These are phyloP conservation scores for Golubevia sp. DNA, from an alignment of 1,284 basidiomycete genomes.

Conservation along the genomic window DNA sequence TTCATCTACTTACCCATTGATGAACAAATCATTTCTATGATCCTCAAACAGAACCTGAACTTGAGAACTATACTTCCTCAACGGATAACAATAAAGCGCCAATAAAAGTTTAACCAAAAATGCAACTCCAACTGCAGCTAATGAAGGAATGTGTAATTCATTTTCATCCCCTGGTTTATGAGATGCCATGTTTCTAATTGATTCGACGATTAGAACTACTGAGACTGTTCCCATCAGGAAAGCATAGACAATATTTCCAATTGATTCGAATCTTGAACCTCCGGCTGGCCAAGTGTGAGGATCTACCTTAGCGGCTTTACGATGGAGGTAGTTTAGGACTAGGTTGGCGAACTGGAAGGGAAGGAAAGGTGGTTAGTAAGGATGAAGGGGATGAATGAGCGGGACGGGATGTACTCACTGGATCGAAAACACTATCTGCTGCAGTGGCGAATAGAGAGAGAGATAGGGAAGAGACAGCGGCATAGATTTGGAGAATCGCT, in stretches of 20 bases:
- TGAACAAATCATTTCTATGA: constrained; percentile 81
- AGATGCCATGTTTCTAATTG: constrained; percentile 72
- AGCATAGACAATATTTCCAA: constrained; percentile 60
- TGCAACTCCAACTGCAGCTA: constrained; percentile 80
- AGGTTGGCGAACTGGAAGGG: constrained; percentile 72
- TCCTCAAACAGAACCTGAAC: constrained; percentile 94
- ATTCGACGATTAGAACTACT: constrained; percentile 82
- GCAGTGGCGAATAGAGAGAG: constrained; percentile 86
- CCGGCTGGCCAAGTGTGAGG: constrained; percentile 86
- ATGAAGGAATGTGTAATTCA: constrained; percentile 78
- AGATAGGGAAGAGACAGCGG: constrained; percentile 81
- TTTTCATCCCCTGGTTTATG: constrained; percentile 69
- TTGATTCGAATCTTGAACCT: constrained; percentile 85
- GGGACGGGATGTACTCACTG: no score
- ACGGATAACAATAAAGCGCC: constrained; percentile 82
- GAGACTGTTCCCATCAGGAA: constrained; percentile 81
- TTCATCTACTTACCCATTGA: constrained; percentile 65
- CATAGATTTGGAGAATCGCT: constrained; percentile 67
- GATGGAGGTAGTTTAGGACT: constrained; percentile 80
- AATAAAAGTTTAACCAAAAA: constrained; percentile 81
- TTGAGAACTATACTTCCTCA: constrained; percentile 81
- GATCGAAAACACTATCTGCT: constrained; percentile 87
- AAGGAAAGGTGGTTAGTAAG: neutral
- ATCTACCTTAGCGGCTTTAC: constrained; percentile 75
- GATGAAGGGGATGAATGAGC: neutral